phyloP scores from a whole-genome alignment of 1,284 basidiomycete genomes.

The Tilletiaria anomala region DNA sequence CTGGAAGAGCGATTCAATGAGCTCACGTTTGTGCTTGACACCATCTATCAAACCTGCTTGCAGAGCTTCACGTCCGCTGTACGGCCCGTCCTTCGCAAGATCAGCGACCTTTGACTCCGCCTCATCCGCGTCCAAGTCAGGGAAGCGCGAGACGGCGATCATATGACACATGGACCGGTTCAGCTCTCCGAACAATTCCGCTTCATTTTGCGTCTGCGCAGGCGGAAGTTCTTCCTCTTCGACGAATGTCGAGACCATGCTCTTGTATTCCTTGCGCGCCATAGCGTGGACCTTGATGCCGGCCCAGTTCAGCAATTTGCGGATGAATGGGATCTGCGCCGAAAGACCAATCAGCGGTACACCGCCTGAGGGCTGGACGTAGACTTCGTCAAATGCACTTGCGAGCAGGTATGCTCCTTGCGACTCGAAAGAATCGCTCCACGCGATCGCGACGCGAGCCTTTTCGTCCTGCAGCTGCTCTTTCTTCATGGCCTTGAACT shows the following conservation, averaged over 20 bases:
- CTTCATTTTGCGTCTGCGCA: constrained; percentile 25
- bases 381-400: constrained; percentile 41
- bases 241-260: constrained; percentile 26
- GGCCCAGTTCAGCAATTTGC: constrained; percentile 40
- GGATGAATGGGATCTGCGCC: constrained; percentile 23
- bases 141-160: constrained; percentile 24
- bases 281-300: constrained; percentile 42
- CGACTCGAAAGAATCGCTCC: constrained; percentile 40
- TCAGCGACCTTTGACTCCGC: constrained; percentile 28
- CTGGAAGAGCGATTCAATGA: constrained; percentile 20
- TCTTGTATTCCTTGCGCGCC: constrained; percentile 42
- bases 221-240: constrained; percentile 19
- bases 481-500: constrained; percentile 39
- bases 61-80: constrained; percentile 36
- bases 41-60: constrained; percentile 39
- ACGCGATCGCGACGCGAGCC: constrained; percentile 37
- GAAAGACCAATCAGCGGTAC: constrained; percentile 41
- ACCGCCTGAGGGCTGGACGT: constrained; percentile 41
- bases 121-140: constrained; percentile 11
- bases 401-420: constrained; percentile 41
- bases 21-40: constrained; percentile 36
- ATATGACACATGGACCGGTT: constrained; percentile 20
- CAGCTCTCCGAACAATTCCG: constrained; percentile 31
- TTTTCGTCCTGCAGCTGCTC: constrained; percentile 27
- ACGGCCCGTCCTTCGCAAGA: constrained; percentile 39